Evolutionary conservation across 2,329 filamentous ascomycete species (phyloP), one percentile per base, ranked within the genome.

Genomic region (Sporothrix sp.): DNA sequence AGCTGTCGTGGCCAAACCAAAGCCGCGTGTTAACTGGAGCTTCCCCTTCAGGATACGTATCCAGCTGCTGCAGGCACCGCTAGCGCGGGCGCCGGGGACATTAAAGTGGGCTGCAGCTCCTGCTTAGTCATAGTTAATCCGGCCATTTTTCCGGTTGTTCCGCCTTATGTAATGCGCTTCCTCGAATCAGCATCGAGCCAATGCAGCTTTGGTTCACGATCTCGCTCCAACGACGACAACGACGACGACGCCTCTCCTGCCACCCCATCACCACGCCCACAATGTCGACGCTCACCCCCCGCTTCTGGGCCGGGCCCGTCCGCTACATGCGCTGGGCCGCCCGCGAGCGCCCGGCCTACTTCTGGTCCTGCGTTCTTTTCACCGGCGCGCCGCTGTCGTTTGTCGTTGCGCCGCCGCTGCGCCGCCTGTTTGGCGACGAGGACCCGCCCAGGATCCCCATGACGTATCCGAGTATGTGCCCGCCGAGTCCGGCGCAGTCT

Each of bases 271-370:
- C n/a, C 32, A 25, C 25, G 21, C 27, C n/a, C 37, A 49, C 20
- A 28, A 89, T 89, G 84, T 76, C 79, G 56, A 62, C 69, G 61
- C 60, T 75, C 54, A 74, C 77, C 50, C 84, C 88, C 61, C 75
- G 76, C 62, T 96, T 98, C 84, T 96, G 85, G 81, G 77, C 81
- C 58, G 76, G 79, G 53, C 93, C 93, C 57, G 63, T 94, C 66
- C 82, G 82, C 61, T 97, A 95, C 81, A 71, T 86, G 62, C 84
- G 84, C 69, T 97, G 90, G 88, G 82, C 89, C 48, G 78, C 86
- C 46, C 84, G 88, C 71, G 84, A 93, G 69, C 86, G 85, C 67
- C 93, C 93, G 47, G 89, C 89, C 53, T 85, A 89, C 72, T 95
- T 96, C 76, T 97, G 82, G 78, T 88, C 87, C 61, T 72, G 87